Conservation (phyloP, 2,329 filamentous ascomycete genomes). For the Fusarium sp. region DNA sequence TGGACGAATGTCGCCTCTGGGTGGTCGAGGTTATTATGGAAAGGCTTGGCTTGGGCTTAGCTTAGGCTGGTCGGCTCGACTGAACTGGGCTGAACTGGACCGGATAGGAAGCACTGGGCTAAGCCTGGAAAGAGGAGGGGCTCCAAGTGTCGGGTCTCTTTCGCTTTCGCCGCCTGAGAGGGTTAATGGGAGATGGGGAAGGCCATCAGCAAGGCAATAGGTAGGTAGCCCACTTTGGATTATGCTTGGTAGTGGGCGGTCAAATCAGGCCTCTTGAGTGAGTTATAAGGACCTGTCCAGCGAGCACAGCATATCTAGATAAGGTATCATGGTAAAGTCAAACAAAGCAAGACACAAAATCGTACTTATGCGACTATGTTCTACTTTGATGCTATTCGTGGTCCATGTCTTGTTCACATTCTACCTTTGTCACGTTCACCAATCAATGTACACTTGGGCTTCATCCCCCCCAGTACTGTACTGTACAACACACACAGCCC, state of each 20-base stretch:
- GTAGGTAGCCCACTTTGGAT: constrained; percentile 29
- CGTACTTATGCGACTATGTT: background rate
- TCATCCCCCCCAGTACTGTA: constrained; percentile 5
- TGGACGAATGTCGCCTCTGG: constrained; percentile 40
- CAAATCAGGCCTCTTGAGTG: constrained; percentile 25
- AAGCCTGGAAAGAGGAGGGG: background rate
- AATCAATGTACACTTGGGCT: background rate
- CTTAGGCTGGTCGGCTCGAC: constrained; percentile 15
- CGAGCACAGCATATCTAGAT: background rate
- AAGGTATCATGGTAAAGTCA: background rate
- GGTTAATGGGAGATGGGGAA: constrained; percentile 27
- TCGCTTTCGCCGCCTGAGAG: constrained; percentile 26
- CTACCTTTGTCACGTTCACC: background rate
- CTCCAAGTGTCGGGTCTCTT: background rate
- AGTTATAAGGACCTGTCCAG: constrained; percentile 8
- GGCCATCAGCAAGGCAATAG: constrained; percentile 1
- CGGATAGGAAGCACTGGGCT: constrained; percentile 7
- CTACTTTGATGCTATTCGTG: background rate
- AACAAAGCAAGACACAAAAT: background rate
- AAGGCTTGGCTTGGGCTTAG: constrained; percentile 26
- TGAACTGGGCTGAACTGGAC: constrained; percentile 33
- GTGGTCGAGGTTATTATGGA: constrained; percentile 37
- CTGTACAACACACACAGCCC: constrained; percentile 21
- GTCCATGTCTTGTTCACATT: background rate
- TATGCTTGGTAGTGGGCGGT: constrained; percentile 6